These are phyloP conservation scores for Lojkania enalia DNA, from an alignment of 2,329 filamentous ascomycete genomes.

Conservation along the genomic window DNA sequence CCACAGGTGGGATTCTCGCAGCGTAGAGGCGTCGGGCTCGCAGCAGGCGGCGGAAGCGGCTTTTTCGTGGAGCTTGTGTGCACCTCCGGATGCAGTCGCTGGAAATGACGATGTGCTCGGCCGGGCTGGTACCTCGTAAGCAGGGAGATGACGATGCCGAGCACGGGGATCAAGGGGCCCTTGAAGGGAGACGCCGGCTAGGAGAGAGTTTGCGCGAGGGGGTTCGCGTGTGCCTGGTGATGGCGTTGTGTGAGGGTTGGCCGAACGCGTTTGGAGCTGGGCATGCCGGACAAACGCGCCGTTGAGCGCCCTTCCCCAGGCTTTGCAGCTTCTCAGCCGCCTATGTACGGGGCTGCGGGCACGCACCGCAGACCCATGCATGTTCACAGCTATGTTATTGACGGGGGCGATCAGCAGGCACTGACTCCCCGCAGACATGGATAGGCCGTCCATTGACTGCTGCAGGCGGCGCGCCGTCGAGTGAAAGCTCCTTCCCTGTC, in stretches of 20 bases:
- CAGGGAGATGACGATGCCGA: background rate
- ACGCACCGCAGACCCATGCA: too few relatives aligned
- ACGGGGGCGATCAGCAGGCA: constrained; percentile 17
- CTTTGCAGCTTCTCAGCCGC: background rate
- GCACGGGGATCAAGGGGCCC: constrained; percentile 5
- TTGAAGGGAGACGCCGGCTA: constrained; percentile 12
- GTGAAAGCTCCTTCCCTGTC: constrained; percentile 6
- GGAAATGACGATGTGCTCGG: constrained; percentile 34
- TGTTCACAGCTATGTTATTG: too few relatives aligned
- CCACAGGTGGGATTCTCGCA: constrained; percentile 12
- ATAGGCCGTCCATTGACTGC: constrained; percentile 3
- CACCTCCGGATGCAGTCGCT: constrained; percentile 20
- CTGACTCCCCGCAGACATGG: constrained; percentile 9
- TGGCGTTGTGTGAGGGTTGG: background rate
- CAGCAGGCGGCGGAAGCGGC: constrained; percentile 31
- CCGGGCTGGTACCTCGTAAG: constrained; percentile 4
- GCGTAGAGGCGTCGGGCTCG: background rate
- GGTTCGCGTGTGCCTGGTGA: background rate
- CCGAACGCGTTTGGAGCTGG: background rate
- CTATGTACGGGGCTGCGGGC: too few relatives aligned
- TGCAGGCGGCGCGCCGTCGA: background rate
- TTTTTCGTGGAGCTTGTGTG: constrained; percentile 32
- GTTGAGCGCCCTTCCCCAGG: background rate
- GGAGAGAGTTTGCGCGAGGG: constrained; percentile 15
- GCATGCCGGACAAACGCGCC: background rate